These are phyloP conservation scores for Cladosporium velox DNA, from an alignment of 2,329 filamentous ascomycete genomes.

Conservation along the genomic window DNA sequence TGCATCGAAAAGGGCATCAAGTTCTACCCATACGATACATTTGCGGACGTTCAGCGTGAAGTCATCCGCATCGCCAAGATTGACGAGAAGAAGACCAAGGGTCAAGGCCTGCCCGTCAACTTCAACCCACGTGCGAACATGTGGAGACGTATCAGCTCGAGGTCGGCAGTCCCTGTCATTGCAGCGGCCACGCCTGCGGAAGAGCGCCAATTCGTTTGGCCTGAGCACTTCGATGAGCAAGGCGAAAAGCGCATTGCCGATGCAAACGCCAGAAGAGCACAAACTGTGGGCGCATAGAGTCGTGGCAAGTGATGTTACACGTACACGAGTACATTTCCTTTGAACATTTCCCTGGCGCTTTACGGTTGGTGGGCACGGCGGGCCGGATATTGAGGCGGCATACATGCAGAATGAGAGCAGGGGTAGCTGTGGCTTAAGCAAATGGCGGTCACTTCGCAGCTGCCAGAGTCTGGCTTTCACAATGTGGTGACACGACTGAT, in stretches of 20 bases:
- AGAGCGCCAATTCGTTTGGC: slow-evolving; percentile 66
- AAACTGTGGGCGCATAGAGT: background rate
- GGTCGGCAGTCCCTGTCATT: slow-evolving; percentile 55
- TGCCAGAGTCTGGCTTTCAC: background rate
- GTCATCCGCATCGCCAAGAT: slow-evolving; percentile 59
- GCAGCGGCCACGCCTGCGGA: slow-evolving; percentile 57
- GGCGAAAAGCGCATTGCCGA: slow-evolving; percentile 10
- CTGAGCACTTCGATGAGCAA: slow-evolving; percentile 52
- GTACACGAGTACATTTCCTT: background rate
- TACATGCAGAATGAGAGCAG: background rate
- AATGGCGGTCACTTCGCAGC: background rate
- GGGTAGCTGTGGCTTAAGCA: background rate
- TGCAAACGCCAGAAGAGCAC: background rate
- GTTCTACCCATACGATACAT: slow-evolving; percentile 66
- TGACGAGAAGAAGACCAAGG: slow-evolving; percentile 63
- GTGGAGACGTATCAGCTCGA: slow-evolving; percentile 65
- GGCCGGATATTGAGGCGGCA: background rate
- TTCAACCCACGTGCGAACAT: slow-evolving; percentile 71
- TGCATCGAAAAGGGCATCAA: slow-evolving; percentile 62
- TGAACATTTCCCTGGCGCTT: background rate
- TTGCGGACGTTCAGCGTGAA: slow-evolving; percentile 65
- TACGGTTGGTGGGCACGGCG: background rate
- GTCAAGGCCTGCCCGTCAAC: slow-evolving; percentile 58
- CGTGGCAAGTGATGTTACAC: background rate
- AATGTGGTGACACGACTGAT: slow-evolving; percentile 6